These are phyloP conservation scores for Plasmodium malariae DNA, from an alignment of 169 alveolate species.

Conservation along the genomic window DNA sequence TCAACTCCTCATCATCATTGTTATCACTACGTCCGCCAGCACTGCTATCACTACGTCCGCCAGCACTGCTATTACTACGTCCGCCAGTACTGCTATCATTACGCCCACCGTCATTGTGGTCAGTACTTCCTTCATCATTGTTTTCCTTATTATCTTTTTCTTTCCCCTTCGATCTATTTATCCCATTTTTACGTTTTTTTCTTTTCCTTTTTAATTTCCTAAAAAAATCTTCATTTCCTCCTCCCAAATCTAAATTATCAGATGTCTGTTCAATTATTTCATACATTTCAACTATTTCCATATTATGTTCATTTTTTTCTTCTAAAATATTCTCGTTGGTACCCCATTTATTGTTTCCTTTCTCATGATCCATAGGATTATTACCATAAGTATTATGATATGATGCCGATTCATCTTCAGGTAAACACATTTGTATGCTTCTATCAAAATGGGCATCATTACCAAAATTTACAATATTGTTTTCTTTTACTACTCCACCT, in stretches of 20 bases:
- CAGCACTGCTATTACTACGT: too few species aligned
- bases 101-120: slow-evolving; percentile 4
- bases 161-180: not conserved
- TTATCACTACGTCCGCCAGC: too few species aligned
- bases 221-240: slow-evolving; percentile 28
- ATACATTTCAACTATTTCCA: slow-evolving; percentile 51
- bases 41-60: too few species aligned
- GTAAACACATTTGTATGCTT: not conserved
- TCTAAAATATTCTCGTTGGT: not conserved
- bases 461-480: not conserved
- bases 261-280: slow-evolving; percentile 35
- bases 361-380: too few species aligned
- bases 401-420: too few species aligned
- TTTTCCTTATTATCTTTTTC: slow-evolving; percentile 4
- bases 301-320: slow-evolving; percentile 3
- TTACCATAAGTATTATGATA: too few species aligned
- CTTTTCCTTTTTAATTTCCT: slow-evolving; percentile 39
- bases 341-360: too few species aligned
- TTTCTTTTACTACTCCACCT: not conserved
- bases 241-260: slow-evolving; percentile 6
- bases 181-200: not conserved
- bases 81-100: too few species aligned
- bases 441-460: not conserved
- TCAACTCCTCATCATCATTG: too few species aligned
- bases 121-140: not conserved